Evolutionary conservation across 2,329 filamentous ascomycete genomes (phyloP), one percentile per base, ranked within the genome.

Genomic region (Venturia oleaginea): DNA sequence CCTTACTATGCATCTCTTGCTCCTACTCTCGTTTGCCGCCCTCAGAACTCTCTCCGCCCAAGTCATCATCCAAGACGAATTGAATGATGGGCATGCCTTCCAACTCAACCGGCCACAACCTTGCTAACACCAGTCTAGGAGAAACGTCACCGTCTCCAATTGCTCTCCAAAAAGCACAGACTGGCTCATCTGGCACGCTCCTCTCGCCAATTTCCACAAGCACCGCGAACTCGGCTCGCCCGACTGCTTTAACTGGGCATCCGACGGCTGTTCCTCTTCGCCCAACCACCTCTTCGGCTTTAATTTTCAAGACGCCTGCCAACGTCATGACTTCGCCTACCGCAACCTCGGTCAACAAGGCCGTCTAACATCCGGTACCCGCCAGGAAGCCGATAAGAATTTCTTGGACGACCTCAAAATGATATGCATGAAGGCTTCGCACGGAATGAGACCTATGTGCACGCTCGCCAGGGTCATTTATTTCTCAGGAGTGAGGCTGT

Each of bases 251-350:
- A 37, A 60, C 22, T 60, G 59, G 46, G 6, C 54, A 13, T 64
- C 63, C 34, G 57, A 64, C 57, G 55, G 55, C 55, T 64, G 63
- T 40, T 27, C 63, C 15, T 40, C 34, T 19, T 42, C 62, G 4
- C 65, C 65, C 4, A 60, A 66, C 37, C 61, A 57, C 22, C 43
- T 48, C 6, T 51, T 65, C 59, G 59, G 59, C 37, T 66, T 57
- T 40, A 19, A 59, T n/a, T 66, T 66, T 51, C 4, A 19, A n/a
- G 57, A 59, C 13, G 51, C 30, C 11, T 66, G 64, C 51, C 48
- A 66, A 30, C 65, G 65, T 19, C 65, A 66, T 40, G 65, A 66
- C 42, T 66, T 66, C 22, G 65, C 63, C 24, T 66, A 66, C 51
- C 65, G 65, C 30, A 65, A 65, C 64, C 64, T 65, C 48, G 62